Conservation (phyloP, 2,329 filamentous ascomycete species). For the Talaromyces amestolkiae region DNA sequence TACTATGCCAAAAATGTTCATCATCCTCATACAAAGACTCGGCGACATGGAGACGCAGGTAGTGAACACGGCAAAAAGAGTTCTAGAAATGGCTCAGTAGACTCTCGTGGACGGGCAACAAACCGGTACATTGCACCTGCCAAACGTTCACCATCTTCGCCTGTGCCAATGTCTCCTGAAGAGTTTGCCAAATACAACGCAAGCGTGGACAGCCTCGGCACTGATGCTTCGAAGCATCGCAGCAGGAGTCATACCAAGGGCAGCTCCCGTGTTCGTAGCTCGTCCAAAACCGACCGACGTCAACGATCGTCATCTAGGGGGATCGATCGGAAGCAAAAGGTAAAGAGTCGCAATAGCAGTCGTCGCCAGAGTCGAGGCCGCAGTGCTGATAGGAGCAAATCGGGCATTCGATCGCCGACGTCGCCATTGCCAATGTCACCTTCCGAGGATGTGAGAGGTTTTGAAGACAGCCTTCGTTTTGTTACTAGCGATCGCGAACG, state of each 20-base stretch:
- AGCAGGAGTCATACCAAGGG: slow-evolving; percentile 49
- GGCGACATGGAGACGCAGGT: slow-evolving; percentile 40
- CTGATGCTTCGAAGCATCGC: slow-evolving; percentile 33
- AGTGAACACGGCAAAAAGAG: slow-evolving; percentile 48
- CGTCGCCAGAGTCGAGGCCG: slow-evolving; percentile 52
- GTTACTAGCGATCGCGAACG: slow-evolving; percentile 47
- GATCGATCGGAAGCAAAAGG: slow-evolving; percentile 32
- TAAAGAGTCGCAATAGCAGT: slow-evolving; percentile 42
- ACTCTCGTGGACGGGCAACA: slow-evolving; percentile 62
- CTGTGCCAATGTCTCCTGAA: slow-evolving; percentile 90
- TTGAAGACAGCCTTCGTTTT: slow-evolving; percentile 58
- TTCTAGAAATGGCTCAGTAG: slow-evolving; percentile 63
- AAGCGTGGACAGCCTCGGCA: slow-evolving; percentile 48
- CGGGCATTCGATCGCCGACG: slow-evolving; percentile 68
- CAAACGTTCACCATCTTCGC: slow-evolving; percentile 87
- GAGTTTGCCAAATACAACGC: slow-evolving; percentile 57
- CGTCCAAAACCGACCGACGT: slow-evolving; percentile 28
- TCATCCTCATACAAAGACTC: slow-evolving; percentile 51
- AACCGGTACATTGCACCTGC: slow-evolving; percentile 69
- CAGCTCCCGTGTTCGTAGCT: slow-evolving; percentile 27
- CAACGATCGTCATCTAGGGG: slow-evolving; percentile 39
- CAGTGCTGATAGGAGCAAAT: slow-evolving; percentile 59
- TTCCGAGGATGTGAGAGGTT: slow-evolving; percentile 52
- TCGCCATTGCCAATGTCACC: slow-evolving; percentile 75
- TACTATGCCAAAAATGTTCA: slow-evolving; percentile 56